Conservation (phyloP, 2,329 filamentous ascomycete genomes). For the Parastagonospora nodorum region DNA sequence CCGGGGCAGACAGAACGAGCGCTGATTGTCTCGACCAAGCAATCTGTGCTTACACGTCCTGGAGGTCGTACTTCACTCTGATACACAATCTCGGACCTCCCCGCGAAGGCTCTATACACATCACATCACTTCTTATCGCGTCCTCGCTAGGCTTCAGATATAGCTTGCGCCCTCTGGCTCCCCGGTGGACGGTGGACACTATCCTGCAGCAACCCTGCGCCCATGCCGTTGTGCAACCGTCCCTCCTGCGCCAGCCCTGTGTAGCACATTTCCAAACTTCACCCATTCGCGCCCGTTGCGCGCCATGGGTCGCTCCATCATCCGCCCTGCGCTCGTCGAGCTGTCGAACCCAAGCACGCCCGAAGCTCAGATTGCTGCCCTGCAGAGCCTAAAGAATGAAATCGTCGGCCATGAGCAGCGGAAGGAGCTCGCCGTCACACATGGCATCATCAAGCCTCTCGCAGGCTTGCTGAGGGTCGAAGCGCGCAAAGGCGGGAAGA, state of each 20-base stretch:
- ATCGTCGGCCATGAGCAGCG: slow-evolving; percentile 84
- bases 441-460: slow-evolving; percentile 70
- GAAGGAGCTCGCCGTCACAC: slow-evolving; percentile 77
- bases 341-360: slow-evolving; percentile 44
- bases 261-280: slow-evolving; percentile 8
- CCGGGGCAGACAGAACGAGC: too few relatives aligned
- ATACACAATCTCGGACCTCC: too few relatives aligned
- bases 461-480: slow-evolving; percentile 56
- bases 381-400: slow-evolving; percentile 83
- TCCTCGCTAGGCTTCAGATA: slow-evolving; percentile 1
- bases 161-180: background rate
- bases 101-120: background rate
- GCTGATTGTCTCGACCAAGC: too few relatives aligned
- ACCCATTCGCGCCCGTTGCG: background rate
- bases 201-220: background rate
- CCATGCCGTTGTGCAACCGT: slow-evolving; percentile 3
- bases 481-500: slow-evolving; percentile 53
- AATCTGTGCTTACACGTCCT: too few relatives aligned
- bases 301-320: slow-evolving; percentile 43
- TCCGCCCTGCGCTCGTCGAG: slow-evolving; percentile 45
- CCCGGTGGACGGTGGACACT: background rate
- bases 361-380: slow-evolving; percentile 56
- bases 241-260: slow-evolving; percentile 5
- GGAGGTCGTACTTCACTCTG: too few relatives aligned
- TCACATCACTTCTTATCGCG: background rate